phyloP scores from a whole-genome alignment of 371 early-diverging fungal genomes.

The Lichtheimia corymbifera region DNA sequence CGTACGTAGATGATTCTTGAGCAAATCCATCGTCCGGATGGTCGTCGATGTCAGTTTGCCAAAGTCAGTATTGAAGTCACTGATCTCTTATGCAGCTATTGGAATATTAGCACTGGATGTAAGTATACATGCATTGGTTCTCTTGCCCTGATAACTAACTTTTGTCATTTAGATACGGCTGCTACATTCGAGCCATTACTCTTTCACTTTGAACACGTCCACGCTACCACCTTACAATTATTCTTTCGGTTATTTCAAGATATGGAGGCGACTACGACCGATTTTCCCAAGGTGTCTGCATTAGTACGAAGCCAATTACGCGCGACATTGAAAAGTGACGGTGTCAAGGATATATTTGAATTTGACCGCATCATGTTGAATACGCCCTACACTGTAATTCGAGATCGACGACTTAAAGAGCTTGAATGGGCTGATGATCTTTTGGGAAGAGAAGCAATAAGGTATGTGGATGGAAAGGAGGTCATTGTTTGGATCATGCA shows the following conservation, averaged over 20 bases:
- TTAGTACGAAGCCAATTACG: constrained; percentile 57
- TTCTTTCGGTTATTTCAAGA: constrained; percentile 68
- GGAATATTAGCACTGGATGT: constrained; percentile 74
- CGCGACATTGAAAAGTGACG: constrained; percentile 42
- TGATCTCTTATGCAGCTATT: constrained; percentile 68
- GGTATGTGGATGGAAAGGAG: constrained; percentile 34
- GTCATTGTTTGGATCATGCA: no score
- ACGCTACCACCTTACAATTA: constrained; percentile 55
- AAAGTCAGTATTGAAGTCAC: constrained; percentile 70
- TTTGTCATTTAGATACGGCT: constrained; percentile 31
- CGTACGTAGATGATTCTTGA: constrained; percentile 50
- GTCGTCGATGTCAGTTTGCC: constrained; percentile 66
- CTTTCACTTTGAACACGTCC: constrained; percentile 62
- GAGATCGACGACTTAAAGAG: constrained; percentile 70
- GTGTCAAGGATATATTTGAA: constrained; percentile 39
- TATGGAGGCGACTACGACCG: constrained; percentile 66
- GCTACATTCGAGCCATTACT: constrained; percentile 68
- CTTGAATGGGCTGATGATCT: constrained; percentile 72
- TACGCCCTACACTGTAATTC: constrained; percentile 63
- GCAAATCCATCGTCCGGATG: constrained; percentile 60
- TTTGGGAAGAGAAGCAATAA: constrained; percentile 61
- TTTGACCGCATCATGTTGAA: constrained; percentile 68
- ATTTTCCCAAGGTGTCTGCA: constrained; percentile 63
- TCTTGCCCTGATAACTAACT: neutral
- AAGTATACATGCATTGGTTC: constrained; percentile 20